Evolutionary conservation across 2,329 filamentous ascomycete species (phyloP).

Genomic region (Fusarium sp.): DNA sequence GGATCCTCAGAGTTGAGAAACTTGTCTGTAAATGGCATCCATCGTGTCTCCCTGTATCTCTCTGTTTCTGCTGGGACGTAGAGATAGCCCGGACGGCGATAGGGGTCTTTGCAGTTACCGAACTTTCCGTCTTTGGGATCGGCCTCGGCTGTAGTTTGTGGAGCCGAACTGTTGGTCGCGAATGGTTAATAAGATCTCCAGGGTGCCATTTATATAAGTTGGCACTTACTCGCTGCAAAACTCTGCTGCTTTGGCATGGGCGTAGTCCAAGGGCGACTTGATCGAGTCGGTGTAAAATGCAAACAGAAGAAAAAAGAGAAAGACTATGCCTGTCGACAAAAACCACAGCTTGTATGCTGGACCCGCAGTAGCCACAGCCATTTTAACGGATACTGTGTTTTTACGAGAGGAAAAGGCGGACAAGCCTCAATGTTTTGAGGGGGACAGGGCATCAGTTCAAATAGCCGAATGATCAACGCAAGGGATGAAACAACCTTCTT

Average conservation of each 20-base stretch:
- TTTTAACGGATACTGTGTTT: neutral
- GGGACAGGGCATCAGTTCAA: neutral
- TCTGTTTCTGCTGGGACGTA: neutral
- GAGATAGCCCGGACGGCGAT: neutral
- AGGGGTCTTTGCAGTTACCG: conserved; percentile 1
- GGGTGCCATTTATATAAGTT: rapidly evolving
- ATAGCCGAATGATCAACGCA: neutral
- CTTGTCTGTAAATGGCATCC: neutral
- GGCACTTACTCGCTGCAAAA: neutral
- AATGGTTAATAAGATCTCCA: neutral
- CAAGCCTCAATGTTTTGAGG: neutral
- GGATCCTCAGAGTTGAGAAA: neutral
- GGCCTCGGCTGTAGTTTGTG: neutral
- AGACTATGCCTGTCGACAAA: neutral
- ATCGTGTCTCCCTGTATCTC: neutral
- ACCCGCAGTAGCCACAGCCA: neutral
- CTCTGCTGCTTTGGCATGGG: neutral
- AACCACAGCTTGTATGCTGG: neutral
- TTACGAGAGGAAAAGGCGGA: rapidly evolving
- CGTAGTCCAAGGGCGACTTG: neutral
- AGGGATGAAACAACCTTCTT: neutral
- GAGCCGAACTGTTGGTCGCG: neutral
- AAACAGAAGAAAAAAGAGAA: neutral
- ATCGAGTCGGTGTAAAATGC: neutral
- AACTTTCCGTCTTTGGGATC: neutral